Evolutionary conservation across 768 basidiomycete genomes (phyloP).

Genomic region (Flagelloscypha sp.): DNA sequence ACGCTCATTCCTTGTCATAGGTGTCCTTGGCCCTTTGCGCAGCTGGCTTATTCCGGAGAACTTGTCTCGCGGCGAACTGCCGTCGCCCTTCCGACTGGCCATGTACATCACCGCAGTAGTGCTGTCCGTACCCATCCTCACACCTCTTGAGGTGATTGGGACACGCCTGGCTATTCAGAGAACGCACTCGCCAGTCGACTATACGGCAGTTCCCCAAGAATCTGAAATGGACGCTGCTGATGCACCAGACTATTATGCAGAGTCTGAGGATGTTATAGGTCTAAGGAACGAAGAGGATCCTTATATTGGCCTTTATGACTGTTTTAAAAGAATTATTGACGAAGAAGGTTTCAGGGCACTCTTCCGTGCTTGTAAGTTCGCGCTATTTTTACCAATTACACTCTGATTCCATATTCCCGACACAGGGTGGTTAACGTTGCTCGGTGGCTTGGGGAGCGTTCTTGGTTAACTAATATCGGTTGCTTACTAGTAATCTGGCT

Average conservation of each 20-base stretch:
- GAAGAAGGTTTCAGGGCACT: conserved; percentile 72
- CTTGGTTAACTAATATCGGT: too few species aligned
- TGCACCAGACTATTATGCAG: conserved; percentile 52
- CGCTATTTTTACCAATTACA: too few species aligned
- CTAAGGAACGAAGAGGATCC: conserved; percentile 74
- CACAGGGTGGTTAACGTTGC: conserved; percentile 79
- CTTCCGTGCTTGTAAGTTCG: conserved; percentile 77
- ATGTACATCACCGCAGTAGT: conserved; percentile 52
- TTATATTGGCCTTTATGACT: conserved; percentile 67
- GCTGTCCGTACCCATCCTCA: conserved; percentile 49
- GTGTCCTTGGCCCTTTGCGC: conserved; percentile 38
- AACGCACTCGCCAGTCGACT: conserved; percentile 70
- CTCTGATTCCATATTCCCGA: too few species aligned
- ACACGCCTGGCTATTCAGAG: conserved; percentile 78
- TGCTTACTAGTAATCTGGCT: too few species aligned
- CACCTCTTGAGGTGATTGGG: conserved; percentile 74
- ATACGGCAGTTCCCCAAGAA: conserved; percentile 68
- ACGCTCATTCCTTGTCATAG: conserved; percentile 38
- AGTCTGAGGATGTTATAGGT: conserved; percentile 79
- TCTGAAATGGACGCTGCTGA: conserved; percentile 58
- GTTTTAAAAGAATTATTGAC: conserved; percentile 63
- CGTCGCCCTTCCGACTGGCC: conserved; percentile 31
- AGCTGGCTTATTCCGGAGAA: conserved; percentile 37
- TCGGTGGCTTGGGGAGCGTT: conserved; percentile 54
- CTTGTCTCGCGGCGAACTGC: conserved; percentile 21